Conservation (phyloP, 2,329 filamentous ascomycete species). For the Sclerotinia nivalis region DNA sequence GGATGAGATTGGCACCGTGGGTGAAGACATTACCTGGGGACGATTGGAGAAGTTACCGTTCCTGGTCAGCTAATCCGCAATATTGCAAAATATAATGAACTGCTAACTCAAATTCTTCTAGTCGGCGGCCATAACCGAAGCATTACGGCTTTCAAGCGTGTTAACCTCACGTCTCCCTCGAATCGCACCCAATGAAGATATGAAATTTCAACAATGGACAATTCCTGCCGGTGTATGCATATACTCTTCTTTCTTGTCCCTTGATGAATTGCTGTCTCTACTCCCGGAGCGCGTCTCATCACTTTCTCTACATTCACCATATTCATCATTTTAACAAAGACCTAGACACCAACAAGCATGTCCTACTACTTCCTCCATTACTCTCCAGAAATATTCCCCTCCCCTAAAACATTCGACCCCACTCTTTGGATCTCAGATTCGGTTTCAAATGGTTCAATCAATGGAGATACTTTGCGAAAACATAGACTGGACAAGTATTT, state of each 20-base stretch:
- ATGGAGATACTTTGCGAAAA: not conserved
- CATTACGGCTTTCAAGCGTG: slow-evolving; percentile 5
- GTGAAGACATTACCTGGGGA: slow-evolving; percentile 11
- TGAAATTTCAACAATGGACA: slow-evolving; percentile 29
- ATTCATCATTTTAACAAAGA: not conserved
- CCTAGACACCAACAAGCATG: slow-evolving; percentile 22
- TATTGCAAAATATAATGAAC: not conserved
- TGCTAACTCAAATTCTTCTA: not conserved
- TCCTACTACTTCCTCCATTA: slow-evolving; percentile 16
- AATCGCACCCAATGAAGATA: slow-evolving; percentile 34
- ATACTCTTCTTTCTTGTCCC: not conserved
- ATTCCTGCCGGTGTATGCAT: slow-evolving; percentile 35
- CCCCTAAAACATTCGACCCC: slow-evolving; percentile 15
- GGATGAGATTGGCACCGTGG: slow-evolving; percentile 36
- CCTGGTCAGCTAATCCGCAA: not conserved
- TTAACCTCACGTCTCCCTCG: slow-evolving; percentile 38
- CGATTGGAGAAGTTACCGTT: slow-evolving; percentile 15
- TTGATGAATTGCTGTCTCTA: not conserved
- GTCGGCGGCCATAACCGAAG: slow-evolving; percentile 11
- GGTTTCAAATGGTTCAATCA: not conserved
- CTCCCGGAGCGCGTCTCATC: too few relatives aligned
- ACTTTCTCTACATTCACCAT: not conserved
- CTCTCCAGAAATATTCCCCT: slow-evolving; percentile 11
- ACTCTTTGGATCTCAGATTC: slow-evolving; percentile 11
- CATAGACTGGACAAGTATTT: slow-evolving; percentile 14